phyloP scores from a whole-genome alignment of 163 green algal genomes.

The Scenedesmus sp. region DNA sequence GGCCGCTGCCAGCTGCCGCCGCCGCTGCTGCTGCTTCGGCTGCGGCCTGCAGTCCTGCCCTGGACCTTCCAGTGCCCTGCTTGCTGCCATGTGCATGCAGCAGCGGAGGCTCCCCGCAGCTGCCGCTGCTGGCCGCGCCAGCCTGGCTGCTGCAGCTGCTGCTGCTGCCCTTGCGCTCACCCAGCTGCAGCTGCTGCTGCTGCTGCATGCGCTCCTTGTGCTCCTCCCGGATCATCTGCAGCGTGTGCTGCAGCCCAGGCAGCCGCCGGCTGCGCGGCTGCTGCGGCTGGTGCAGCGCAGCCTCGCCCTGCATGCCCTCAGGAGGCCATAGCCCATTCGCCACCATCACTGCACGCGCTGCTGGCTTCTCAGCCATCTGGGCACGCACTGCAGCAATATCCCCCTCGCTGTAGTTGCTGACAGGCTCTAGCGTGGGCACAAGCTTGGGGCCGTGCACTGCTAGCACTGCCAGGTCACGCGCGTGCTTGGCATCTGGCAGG shows the following conservation, averaged over 20 bases:
- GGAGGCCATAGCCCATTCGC: slow-evolving; percentile 33
- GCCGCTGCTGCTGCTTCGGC: not conserved
- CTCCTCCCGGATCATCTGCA: slow-evolving; percentile 7
- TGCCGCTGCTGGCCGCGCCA: not conserved
- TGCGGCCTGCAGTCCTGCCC: not conserved
- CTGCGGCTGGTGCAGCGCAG: not conserved
- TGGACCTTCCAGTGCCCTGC: not conserved
- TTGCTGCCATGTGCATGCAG: not conserved
- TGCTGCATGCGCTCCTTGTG: slow-evolving; percentile 8
- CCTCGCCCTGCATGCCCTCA: not conserved
- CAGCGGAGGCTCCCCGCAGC: not conserved
- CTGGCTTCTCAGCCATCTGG: slow-evolving; percentile 32
- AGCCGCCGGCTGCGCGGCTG: slow-evolving; percentile 9
- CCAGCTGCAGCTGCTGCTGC: not conserved
- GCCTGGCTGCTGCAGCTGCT: slow-evolving; percentile 1
- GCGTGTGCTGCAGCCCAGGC: slow-evolving; percentile 29
- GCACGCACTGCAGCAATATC: slow-evolving; percentile 6
- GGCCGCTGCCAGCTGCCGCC: not conserved
- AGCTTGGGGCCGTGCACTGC: slow-evolving; percentile 33
- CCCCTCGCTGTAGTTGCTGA: slow-evolving; percentile 20
- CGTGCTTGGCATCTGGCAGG: slow-evolving; percentile 20
- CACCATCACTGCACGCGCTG: slow-evolving; percentile 28
- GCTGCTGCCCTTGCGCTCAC: slow-evolving; percentile 4
- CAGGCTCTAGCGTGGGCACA: slow-evolving; percentile 19
- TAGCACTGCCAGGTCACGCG: slow-evolving; percentile 36